Evolutionary conservation across 352 stramenopile species (phyloP), one percentile per base, ranked within the genome.

Genomic region (Chrysophaeum taylorii): DNA sequence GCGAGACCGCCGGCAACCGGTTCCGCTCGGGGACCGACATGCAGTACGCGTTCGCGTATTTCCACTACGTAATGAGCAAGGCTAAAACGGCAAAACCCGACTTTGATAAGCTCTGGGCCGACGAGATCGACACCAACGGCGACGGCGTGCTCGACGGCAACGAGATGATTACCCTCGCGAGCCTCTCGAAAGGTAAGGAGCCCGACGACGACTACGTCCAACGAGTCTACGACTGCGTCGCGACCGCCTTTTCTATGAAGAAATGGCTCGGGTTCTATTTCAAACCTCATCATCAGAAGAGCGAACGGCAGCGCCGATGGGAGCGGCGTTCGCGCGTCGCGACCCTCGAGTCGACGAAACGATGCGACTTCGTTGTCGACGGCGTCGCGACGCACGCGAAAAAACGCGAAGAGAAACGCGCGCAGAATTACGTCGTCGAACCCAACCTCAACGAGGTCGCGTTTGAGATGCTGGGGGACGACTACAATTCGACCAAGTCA

Each of bases 11-110:
- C 23, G 64, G 77, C 5, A 88, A 96, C 61, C 85, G 90, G 5
- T 97, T 97, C 73, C 88, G 91, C 31, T 85, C 89, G 54, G 80
- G 84, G 7, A 73, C 94, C 45, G 92, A 97, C 78, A 93, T 97
- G 87, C 91, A 97, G 73, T 97, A 95, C 70, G 89, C 88, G 69
- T 97, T 97, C 70, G 84, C 86, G 38, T 97, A 96, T 76, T 96
- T 96, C 73, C 90, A 95, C 73, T 97, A 94, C 74, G 57, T 96
- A 31, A 84, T 94, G 23, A 91, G 95, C 63, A 82, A 85, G 14
- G 81, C 52, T 39, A 60, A 88, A 48, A 91, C 92, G 73, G 70
- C 89, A n/a, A 71, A 87, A 15, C 80, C 82, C 2, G 25, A 75
- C 29, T 70, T 94, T 18, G 75, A 85, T 52, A 78, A 90, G 43